These are phyloP conservation scores for Botrytis fragariae DNA, from an alignment of 2,329 filamentous ascomycete genomes.

Conservation along the genomic window DNA sequence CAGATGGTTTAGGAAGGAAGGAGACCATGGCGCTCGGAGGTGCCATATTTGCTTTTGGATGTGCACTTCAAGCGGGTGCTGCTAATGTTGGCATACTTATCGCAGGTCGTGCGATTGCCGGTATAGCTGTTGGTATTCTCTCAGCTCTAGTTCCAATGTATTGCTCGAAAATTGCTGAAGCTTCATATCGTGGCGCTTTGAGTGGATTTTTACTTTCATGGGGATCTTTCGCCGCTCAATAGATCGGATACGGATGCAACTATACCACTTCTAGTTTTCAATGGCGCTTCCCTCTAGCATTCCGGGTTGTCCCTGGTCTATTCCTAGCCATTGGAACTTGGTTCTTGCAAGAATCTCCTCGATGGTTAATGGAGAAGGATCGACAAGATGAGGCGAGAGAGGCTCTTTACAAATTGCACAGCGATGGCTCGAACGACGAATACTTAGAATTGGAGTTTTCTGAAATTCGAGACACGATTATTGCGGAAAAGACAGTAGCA, in stretches of 20 bases:
- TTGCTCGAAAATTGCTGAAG: conserved; percentile 63
- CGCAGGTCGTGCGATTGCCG: conserved; percentile 70
- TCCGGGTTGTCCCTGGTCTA: conserved; percentile 72
- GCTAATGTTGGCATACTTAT: conserved; percentile 52
- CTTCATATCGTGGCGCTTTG: conserved; percentile 66
- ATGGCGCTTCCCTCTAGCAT: conserved; percentile 69
- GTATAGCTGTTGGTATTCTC: conserved; percentile 76
- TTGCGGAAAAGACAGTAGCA: conserved; percentile 50
- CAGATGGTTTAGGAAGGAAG: conserved; percentile 42
- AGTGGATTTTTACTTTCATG: conserved; percentile 75
- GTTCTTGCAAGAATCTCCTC: conserved; percentile 40
- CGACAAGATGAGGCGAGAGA: conserved; percentile 55
- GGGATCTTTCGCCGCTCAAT: conserved; percentile 69
- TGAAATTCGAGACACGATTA: conserved; percentile 52
- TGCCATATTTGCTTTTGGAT: conserved; percentile 23
- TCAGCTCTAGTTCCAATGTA: conserved; percentile 79
- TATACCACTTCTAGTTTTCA: conserved; percentile 64
- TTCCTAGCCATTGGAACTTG: conserved; percentile 7
- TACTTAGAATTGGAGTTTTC: conserved; percentile 46
- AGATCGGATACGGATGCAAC: conserved; percentile 66
- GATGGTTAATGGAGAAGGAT: conserved; percentile 54
- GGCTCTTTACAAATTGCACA: conserved; percentile 56
- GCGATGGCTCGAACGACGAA: conserved; percentile 44
- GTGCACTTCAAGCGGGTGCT: conserved; percentile 43
- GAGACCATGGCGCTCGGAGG: conserved; percentile 30